Evolutionary conservation across 2,329 filamentous ascomycete species (phyloP).

Genomic region (Fonsecaea multimorphosa): DNA sequence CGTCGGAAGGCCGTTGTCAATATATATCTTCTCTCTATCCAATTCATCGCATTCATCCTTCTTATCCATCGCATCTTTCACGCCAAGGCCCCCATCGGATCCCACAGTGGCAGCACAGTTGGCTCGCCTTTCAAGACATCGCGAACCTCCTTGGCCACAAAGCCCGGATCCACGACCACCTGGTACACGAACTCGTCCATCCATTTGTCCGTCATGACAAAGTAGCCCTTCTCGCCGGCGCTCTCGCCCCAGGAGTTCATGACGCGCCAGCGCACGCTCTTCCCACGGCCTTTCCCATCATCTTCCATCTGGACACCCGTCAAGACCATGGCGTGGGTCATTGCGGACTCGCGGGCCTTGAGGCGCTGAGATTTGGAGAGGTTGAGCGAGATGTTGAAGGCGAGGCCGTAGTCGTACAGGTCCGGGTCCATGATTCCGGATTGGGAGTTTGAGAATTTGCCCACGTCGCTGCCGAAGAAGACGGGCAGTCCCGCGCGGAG

Average conservation of each 20-base stretch:
- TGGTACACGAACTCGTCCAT: constrained; percentile 85
- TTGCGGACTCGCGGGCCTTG: constrained; percentile 74
- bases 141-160: constrained; percentile 68
- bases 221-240: constrained; percentile 79
- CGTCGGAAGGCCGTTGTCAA: not conserved
- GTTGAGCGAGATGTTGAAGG: constrained; percentile 76
- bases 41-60: not conserved
- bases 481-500: constrained; percentile 77
- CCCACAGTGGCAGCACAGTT: constrained; percentile 75
- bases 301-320: constrained; percentile 81
- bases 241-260: constrained; percentile 82
- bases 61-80: constrained; percentile 44
- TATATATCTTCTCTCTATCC: not conserved
- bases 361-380: constrained; percentile 79
- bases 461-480: constrained; percentile 89
- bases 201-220: constrained; percentile 85
- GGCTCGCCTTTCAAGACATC: constrained; percentile 75
- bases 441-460: constrained; percentile 73
- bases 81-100: constrained; percentile 78
- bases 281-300: constrained; percentile 55
- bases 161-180: constrained; percentile 77
- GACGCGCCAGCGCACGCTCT: constrained; percentile 78
- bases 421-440: constrained; percentile 81
- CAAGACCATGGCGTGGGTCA: constrained; percentile 94
- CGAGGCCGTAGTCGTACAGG: constrained; percentile 79